Conservation (phyloP, 1,284 basidiomycete genomes). For the Earliella scabrosa region DNA sequence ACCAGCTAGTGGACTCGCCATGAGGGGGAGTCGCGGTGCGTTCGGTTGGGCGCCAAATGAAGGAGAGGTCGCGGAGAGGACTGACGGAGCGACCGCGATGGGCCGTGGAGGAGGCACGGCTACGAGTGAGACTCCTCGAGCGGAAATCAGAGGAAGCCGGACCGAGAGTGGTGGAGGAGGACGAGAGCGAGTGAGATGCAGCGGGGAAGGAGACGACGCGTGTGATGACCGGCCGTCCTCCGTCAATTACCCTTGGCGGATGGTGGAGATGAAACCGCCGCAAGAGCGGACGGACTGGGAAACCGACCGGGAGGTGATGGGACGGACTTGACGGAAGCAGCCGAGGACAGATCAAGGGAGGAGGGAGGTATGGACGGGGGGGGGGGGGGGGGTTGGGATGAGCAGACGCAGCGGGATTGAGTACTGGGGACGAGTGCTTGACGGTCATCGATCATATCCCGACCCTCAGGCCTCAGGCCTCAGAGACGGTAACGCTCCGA, state of each 20-base stretch:
- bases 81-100: slow-evolving; percentile 26
- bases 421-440: no score
- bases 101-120: slow-evolving; percentile 16
- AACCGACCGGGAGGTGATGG: no score
- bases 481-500: no score
- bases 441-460: no score
- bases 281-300: slow-evolving; percentile 11
- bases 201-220: slow-evolving; percentile 28
- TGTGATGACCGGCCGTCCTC: slow-evolving; percentile 15
- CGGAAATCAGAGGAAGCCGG: slow-evolving; percentile 14
- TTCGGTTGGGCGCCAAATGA: slow-evolving; percentile 21
- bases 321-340: not conserved
- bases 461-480: no score
- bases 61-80: no score
- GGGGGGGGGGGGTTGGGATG: no score
- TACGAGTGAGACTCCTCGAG: not conserved
- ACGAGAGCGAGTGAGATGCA: slow-evolving; percentile 5
- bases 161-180: slow-evolving; percentile 18
- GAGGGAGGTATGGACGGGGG: not conserved
- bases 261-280: slow-evolving; percentile 27
- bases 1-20: slow-evolving; percentile 33
- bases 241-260: slow-evolving; percentile 18
- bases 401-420: no score
- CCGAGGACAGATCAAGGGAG: not conserved
- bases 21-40: slow-evolving; percentile 25